phyloP scores from a whole-genome alignment of 306 rosid species.

The Rosa multiflora region DNA sequence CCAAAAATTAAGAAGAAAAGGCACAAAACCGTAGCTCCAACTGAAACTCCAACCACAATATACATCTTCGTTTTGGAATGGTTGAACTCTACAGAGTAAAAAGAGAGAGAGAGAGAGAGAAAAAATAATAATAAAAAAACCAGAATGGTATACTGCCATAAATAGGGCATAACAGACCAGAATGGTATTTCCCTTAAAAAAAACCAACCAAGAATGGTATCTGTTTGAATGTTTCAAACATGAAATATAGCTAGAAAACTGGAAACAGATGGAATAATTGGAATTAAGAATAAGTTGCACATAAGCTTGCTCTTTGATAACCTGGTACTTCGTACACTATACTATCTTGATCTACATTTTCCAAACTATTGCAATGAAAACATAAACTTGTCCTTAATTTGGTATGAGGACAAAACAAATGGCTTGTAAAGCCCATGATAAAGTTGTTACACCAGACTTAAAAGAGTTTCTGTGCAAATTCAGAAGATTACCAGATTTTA shows the following conservation, averaged over 20 bases:
- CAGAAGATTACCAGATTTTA: constrained; percentile 15
- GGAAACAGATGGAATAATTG: neutral
- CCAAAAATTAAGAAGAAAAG: constrained; percentile 1
- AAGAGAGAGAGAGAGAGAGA: too few species aligned
- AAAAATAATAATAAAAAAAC: neutral
- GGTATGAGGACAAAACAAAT: neutral
- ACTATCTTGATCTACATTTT: neutral
- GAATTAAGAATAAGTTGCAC: too few species aligned
- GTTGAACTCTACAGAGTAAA: constrained; percentile 2
- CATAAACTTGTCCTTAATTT: neutral
- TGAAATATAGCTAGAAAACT: neutral
- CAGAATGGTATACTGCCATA: neutral
- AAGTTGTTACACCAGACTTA: neutral
- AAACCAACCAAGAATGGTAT: neutral
- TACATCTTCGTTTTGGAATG: neutral
- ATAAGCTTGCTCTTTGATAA: too few species aligned
- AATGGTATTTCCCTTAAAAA: neutral
- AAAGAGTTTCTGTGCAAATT: neutral
- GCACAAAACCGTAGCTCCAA: constrained; percentile 11
- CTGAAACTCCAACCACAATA: constrained; percentile 11
- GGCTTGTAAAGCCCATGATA: neutral
- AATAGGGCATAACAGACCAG: neutral
- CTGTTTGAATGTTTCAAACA: neutral
- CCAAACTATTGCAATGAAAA: neutral
- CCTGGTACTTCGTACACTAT: neutral